Conservation (phyloP, 2,329 filamentous ascomycete species). For the Claviceps monticola region DNA sequence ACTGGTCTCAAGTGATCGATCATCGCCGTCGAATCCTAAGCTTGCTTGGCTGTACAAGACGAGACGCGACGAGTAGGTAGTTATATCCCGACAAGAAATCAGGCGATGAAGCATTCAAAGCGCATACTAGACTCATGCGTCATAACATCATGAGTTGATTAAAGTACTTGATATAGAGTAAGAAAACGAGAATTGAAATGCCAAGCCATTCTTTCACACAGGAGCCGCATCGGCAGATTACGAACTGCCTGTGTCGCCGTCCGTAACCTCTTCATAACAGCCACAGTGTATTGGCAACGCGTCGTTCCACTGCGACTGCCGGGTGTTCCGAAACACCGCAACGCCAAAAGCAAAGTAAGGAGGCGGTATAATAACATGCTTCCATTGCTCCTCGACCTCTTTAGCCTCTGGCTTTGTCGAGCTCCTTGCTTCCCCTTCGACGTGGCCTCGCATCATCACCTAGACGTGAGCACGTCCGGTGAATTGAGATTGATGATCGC, state of each 20-base stretch:
- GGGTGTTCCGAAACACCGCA: background rate
- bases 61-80: background rate
- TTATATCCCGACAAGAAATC: background rate
- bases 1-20: background rate
- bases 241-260: background rate
- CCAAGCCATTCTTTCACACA: background rate
- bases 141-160: background rate
- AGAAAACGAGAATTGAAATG: background rate
- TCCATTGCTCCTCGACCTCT: background rate
- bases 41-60: background rate
- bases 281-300: background rate
- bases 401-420: background rate
- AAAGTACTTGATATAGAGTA: background rate
- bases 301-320: background rate
- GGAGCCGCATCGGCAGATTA: background rate
- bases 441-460: slow-evolving; percentile 8
- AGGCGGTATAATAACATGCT: background rate
- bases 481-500: slow-evolving; percentile 38
- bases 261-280: background rate
- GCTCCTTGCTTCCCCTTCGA: background rate
- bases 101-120: background rate
- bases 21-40: background rate
- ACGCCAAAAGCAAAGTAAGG: slow-evolving; percentile 3
- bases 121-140: background rate
- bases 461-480: slow-evolving; percentile 45